Percentiles rank a stretch among this genome's conserved stretches.
These are phyloP conservation scores for Ophiostoma tasmaniense DNA, from an alignment of 2,329 filamentous ascomycete genomes.

Conservation along the genomic window DNA sequence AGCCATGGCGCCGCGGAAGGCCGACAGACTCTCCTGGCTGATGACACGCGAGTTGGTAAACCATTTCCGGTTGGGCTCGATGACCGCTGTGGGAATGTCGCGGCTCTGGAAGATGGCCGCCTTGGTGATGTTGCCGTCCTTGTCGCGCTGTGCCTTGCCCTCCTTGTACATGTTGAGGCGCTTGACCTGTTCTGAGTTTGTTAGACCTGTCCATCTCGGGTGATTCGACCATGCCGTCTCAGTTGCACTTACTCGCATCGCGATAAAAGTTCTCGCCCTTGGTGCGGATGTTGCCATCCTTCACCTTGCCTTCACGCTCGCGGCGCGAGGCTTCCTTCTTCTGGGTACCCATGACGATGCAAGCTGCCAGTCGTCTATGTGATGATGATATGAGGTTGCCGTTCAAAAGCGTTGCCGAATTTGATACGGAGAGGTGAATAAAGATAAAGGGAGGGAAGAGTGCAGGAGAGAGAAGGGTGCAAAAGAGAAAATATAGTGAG, in stretches of 20 bases:
- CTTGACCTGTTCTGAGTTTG: conserved; percentile 19
- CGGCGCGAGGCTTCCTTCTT: conserved; percentile 87
- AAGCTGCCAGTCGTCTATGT: conserved; percentile 2
- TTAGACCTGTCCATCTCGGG: background rate
- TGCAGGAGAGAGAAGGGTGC: background rate
- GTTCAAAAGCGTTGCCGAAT: conserved; percentile 14
- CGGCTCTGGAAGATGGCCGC: conserved; percentile 49
- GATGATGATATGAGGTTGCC: background rate
- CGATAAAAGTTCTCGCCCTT: conserved; percentile 99
- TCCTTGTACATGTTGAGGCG: conserved; percentile 68
- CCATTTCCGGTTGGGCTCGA: conserved; percentile 97
- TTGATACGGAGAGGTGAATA: conserved; percentile 6
- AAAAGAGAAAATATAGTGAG: conserved; percentile 10
- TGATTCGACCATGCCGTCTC: background rate
- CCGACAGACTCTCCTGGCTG: conserved; percentile 59
- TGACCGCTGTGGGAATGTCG: conserved; percentile 71
- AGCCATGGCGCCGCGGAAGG: conserved; percentile 86
- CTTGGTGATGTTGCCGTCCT: conserved; percentile 73
- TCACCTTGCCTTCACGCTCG: conserved; percentile 73
- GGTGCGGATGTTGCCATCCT: conserved; percentile 81
- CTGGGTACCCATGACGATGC: conserved; percentile 20
- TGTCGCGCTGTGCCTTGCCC: conserved; percentile 73
- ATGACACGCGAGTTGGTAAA: conserved; percentile 90
- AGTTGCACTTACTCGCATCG: conserved; percentile 25
- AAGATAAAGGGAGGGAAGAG: background rate